Evolutionary conservation across 1,284 basidiomycete genomes (phyloP).

Genomic region (Malassezia dermatis): DNA sequence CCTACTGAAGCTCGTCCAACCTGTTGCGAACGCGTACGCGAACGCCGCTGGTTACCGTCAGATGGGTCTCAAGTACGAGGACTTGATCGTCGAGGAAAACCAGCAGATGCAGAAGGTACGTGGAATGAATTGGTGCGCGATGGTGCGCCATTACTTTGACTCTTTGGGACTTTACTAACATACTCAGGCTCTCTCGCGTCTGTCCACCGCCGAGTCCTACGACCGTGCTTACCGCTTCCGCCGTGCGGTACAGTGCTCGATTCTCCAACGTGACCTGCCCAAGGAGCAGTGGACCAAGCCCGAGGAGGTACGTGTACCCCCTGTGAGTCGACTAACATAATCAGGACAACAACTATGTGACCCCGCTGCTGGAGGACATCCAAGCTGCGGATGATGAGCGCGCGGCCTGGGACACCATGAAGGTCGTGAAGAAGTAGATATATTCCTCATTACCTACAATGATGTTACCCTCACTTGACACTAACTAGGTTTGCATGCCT

Average conservation of each 20-base stretch:
- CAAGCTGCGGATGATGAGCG: slow-evolving; percentile 70
- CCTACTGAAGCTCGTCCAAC: slow-evolving; percentile 61
- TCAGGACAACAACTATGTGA: slow-evolving; percentile 84
- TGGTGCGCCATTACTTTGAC: neutral
- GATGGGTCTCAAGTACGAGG: slow-evolving; percentile 86
- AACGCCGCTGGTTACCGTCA: slow-evolving; percentile 72
- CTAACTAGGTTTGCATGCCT: neutral
- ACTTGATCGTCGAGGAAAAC: slow-evolving; percentile 82
- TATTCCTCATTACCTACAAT: neutral
- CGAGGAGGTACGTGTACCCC: slow-evolving; percentile 59
- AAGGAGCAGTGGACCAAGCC: slow-evolving; percentile 73
- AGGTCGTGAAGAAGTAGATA: slow-evolving; percentile 19
- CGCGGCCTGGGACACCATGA: slow-evolving; percentile 64
- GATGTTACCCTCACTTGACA: neutral
- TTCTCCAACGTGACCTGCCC: slow-evolving; percentile 70
- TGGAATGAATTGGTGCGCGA: neutral
- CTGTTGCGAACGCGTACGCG: slow-evolving; percentile 75
- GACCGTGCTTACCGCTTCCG: slow-evolving; percentile 87
- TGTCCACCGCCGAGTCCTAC: slow-evolving; percentile 69
- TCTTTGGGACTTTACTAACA: neutral
- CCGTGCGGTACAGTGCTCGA: slow-evolving; percentile 66
- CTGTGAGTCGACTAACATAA: neutral
- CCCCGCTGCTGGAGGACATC: slow-evolving; percentile 67
- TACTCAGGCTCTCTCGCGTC: slow-evolving; percentile 55
- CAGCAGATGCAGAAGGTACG: slow-evolving; percentile 71